Base-by-base conservation (phyloP, 2,329 filamentous ascomycete genomes). In the Microascus cirrosus region DNA sequence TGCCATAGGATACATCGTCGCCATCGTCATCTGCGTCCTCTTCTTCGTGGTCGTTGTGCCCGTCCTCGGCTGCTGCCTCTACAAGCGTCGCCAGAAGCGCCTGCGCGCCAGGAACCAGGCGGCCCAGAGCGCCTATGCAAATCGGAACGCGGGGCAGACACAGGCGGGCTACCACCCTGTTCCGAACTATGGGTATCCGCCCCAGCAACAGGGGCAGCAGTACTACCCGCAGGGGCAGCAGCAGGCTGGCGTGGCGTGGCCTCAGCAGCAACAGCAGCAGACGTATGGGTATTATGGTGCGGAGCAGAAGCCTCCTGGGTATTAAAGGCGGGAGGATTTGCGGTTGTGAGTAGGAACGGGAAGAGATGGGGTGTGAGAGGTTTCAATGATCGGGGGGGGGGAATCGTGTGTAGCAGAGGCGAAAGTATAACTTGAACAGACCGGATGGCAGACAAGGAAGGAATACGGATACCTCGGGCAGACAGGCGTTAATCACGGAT, bases 41-140 rank as follows among this genome's bases (percentile, higher is more conserved):
- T 54, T 58, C 56, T 58, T 58, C 56, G 25, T 58, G 50, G 24
- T 58, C 51, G 52, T 58, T 51, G 51, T 58, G 15, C 56, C 56
- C 56, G 54, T 58, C 56, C 3, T 48, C 56, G 56, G 56, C 22
- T 35, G 35, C 56, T 28, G 53, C 56, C n/a, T 53, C 51, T 58
- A 54, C 50, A 58, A 48, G 51, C 42, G 45, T 35, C 50, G 56
- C 50, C 42, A 53, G 50, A 53, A 35, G 3, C 50, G 51, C 50
- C 50, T 58, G 25, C 28, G 34, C 35, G 56, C 56, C 50, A 15
- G 56, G 20, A 58, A 53, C n/a, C 34, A 28, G 25, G 56, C 45
- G 7, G 45, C 48, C n/a, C 25, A 34, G 7, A 20, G 18, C n/a
- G 55, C 35, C 8, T 15, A 36, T 8, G 53, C 53, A 18, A 45